Conservation (phyloP, 495 filamentous ascomycete genomes). For the Annulohypoxylon maeteangense region DNA sequence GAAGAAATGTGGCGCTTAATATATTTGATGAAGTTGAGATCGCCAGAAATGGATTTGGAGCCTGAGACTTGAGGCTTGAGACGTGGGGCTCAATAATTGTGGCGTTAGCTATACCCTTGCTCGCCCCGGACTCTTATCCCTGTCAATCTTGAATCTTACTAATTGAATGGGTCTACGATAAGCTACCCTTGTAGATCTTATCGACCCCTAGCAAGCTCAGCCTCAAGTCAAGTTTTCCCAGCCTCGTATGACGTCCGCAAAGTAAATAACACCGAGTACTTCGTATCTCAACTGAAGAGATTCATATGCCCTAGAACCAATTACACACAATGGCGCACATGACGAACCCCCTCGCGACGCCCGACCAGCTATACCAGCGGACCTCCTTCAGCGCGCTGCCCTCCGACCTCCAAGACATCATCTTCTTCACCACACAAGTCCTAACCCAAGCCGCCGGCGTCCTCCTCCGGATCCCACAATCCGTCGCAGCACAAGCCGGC, state of each 20-base stretch:
- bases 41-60: constrained; percentile 5
- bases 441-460: constrained; percentile 91
- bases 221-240: constrained; percentile 39
- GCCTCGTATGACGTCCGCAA: constrained; percentile 35
- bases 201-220: constrained; percentile 24
- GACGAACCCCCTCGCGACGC: constrained; percentile 86
- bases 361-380: constrained; percentile 73
- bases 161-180: constrained; percentile 18
- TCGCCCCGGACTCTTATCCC: constrained; percentile 6
- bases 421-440: constrained; percentile 73
- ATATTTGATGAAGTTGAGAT: constrained; percentile 28
- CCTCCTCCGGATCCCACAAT: constrained; percentile 85
- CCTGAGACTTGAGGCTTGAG: not conserved
- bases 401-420: constrained; percentile 76
- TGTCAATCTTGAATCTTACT: constrained; percentile 20
- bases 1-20: constrained; percentile 2
- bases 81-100: constrained; percentile 27
- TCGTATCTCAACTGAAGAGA: not conserved
- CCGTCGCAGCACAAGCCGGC: constrained; percentile 87
- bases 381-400: constrained; percentile 72
- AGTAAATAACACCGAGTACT: not conserved
- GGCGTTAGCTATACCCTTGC: constrained; percentile 22
- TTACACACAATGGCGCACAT: constrained; percentile 64
- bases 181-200: constrained; percentile 19
- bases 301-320: not conserved